A percentile compares a stretch with the other conserved stretches of the same genome.
Conservation (phyloP, 2,329 filamentous ascomycete species). For the Onygena corvina region DNA sequence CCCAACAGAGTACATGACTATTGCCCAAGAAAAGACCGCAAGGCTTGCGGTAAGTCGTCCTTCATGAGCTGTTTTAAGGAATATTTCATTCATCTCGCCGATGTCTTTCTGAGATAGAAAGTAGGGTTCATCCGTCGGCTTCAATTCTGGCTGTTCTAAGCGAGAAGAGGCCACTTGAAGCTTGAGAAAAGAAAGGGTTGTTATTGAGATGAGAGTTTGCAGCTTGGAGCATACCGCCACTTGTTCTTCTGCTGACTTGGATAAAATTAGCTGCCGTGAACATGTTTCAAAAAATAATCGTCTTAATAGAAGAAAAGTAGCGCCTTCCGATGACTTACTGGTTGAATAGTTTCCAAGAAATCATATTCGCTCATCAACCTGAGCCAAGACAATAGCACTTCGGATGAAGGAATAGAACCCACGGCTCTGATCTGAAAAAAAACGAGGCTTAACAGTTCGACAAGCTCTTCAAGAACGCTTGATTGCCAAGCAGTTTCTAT, state of each 20-base stretch:
- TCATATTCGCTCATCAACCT: slow-evolving; percentile 53
- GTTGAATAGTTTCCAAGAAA: slow-evolving; percentile 56
- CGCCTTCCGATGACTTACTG: slow-evolving; percentile 34
- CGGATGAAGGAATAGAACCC: slow-evolving; percentile 45
- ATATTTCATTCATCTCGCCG: slow-evolving; percentile 59
- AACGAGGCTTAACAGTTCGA: slow-evolving; percentile 61
- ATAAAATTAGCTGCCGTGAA: slow-evolving; percentile 15
- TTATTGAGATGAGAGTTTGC: slow-evolving; percentile 56
- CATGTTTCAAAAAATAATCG: slow-evolving; percentile 5
- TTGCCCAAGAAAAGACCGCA: slow-evolving; percentile 67
- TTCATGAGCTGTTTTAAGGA: slow-evolving; percentile 48
- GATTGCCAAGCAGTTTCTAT: slow-evolving; percentile 52
- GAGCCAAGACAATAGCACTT: slow-evolving; percentile 59
- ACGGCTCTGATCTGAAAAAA: slow-evolving; percentile 57
- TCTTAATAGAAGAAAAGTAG: not conserved
- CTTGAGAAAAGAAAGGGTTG: slow-evolving; percentile 62
- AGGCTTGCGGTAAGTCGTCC: slow-evolving; percentile 55
- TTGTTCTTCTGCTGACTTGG: slow-evolving; percentile 32
- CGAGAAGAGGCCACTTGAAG: slow-evolving; percentile 49
- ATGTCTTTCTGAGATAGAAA: slow-evolving; percentile 58
- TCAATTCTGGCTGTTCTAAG: slow-evolving; percentile 23
- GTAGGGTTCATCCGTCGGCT: slow-evolving; percentile 40
- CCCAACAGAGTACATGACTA: slow-evolving; percentile 60
- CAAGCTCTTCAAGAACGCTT: slow-evolving; percentile 55
- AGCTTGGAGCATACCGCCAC: slow-evolving; percentile 41